A percentile compares a stretch with the other conserved stretches of the same genome.
Evolutionary conservation across 2,329 filamentous ascomycete genomes (phyloP).

Genomic region (Pseudogymnoascus sp.): DNA sequence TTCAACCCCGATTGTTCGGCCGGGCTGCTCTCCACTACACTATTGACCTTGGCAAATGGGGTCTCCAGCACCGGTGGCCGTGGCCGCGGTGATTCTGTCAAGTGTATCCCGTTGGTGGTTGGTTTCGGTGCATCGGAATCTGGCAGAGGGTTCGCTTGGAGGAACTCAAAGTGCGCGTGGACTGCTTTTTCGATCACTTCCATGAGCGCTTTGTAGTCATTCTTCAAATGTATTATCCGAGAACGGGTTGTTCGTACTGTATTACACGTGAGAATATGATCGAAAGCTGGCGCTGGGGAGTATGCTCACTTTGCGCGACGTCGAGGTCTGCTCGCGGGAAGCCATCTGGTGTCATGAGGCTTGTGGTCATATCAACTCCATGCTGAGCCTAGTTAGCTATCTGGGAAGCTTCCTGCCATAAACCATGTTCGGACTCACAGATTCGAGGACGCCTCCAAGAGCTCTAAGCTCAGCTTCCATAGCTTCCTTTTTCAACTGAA

Average conservation of each 20-base stretch:
- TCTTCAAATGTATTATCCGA: conserved; percentile 79
- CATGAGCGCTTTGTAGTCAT: conserved; percentile 93
- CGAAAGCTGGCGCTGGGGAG: background rate
- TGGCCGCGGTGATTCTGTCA: conserved; percentile 30
- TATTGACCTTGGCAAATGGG: conserved; percentile 86
- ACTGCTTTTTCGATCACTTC: conserved; percentile 70
- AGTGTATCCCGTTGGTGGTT: conserved; percentile 19
- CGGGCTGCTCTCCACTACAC: conserved; percentile 68
- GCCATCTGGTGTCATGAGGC: conserved; percentile 78
- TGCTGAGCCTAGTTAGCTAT: conserved; percentile 49
- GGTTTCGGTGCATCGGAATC: conserved; percentile 20
- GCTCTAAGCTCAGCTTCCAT: conserved; percentile 82
- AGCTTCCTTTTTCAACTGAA: conserved; percentile 76
- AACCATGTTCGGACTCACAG: conserved; percentile 46
- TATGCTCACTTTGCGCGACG: conserved; percentile 72
- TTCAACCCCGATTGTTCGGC: conserved; percentile 76
- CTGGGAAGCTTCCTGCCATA: background rate
- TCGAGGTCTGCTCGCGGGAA: conserved; percentile 92
- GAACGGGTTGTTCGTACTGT: conserved; percentile 86
- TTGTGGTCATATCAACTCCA: conserved; percentile 85
- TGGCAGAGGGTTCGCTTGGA: conserved; percentile 40
- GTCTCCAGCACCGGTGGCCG: conserved; percentile 37
- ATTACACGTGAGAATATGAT: background rate
- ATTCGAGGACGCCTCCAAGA: conserved; percentile 77
- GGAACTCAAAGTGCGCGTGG: conserved; percentile 82